These are phyloP conservation scores for Lyophyllum semitale DNA, from an alignment of 768 basidiomycete species.

Conservation along the genomic window DNA sequence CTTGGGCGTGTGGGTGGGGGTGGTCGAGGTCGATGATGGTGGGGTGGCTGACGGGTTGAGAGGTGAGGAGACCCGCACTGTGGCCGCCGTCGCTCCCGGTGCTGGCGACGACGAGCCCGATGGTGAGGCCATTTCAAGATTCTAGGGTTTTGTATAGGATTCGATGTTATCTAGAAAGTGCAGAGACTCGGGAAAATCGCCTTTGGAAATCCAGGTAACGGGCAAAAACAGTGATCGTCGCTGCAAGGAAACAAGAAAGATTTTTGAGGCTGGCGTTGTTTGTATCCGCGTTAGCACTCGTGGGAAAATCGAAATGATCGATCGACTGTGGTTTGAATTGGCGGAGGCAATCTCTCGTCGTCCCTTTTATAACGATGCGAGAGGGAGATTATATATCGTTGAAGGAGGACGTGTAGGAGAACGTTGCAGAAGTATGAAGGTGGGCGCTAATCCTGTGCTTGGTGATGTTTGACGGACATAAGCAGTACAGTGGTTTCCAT, in stretches of 20 bases:
- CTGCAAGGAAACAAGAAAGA: background rate
- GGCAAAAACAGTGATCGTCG: background rate
- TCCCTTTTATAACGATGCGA: background rate
- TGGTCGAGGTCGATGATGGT: background rate
- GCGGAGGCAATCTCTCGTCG: background rate
- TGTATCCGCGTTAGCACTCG: background rate
- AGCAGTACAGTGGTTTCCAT: background rate
- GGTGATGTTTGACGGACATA: background rate
- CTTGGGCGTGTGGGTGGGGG: background rate
- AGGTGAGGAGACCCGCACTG: background rate
- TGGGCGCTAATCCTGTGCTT: background rate
- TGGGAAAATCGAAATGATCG: background rate
- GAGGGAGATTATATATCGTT: background rate
- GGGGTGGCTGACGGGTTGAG: conserved; percentile 2
- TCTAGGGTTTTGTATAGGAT: background rate
- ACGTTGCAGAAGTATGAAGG: background rate
- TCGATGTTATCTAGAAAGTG: background rate
- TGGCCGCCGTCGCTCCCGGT: background rate
- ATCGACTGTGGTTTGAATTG: background rate
- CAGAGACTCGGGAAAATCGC: background rate
- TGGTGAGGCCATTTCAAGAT: background rate
- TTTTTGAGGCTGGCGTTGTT: background rate
- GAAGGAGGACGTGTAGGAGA: background rate
- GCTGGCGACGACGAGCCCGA: background rate
- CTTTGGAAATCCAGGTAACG: background rate